Conservation (phyloP, 2,329 filamentous ascomycete genomes). For the Aspergillus aculeatinus region DNA sequence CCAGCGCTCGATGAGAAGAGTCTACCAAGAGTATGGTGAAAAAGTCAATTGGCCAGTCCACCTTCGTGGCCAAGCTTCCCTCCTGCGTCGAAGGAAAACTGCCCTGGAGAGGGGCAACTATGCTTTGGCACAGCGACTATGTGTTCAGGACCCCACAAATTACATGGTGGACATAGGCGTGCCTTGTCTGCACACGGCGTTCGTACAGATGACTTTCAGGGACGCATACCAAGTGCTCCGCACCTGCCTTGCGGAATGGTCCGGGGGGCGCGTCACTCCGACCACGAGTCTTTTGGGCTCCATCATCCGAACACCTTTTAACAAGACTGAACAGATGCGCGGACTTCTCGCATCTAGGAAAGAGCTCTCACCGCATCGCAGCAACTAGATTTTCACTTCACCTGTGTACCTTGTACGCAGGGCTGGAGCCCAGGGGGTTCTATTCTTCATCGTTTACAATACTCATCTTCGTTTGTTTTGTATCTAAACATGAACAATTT, state of each 20-base stretch:
- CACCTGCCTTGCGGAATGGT: slow-evolving; percentile 25
- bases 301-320: slow-evolving; percentile 22
- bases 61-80: slow-evolving; percentile 41
- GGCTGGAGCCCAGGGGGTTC: not conserved
- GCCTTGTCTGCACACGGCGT: slow-evolving; percentile 49
- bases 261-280: slow-evolving; percentile 8
- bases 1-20: slow-evolving; percentile 16
- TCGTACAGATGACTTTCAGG: slow-evolving; percentile 49
- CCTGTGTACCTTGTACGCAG: not conserved
- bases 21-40: slow-evolving; percentile 13
- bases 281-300: slow-evolving; percentile 24
- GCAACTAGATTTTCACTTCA: not conserved
- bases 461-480: not conserved
- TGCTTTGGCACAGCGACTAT: slow-evolving; percentile 43
- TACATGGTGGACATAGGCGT: slow-evolving; percentile 58
- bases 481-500: not conserved
- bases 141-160: slow-evolving; percentile 60
- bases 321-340: not conserved
- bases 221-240: slow-evolving; percentile 28
- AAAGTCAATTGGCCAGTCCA: slow-evolving; percentile 22
- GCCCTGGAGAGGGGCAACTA: slow-evolving; percentile 34
- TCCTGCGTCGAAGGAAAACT: slow-evolving; percentile 34
- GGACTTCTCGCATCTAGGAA: not conserved
- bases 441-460: too few relatives aligned
- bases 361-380: not conserved